Conservation (phyloP, 345 rosid genomes). For the Gossypium mustelinum region DNA sequence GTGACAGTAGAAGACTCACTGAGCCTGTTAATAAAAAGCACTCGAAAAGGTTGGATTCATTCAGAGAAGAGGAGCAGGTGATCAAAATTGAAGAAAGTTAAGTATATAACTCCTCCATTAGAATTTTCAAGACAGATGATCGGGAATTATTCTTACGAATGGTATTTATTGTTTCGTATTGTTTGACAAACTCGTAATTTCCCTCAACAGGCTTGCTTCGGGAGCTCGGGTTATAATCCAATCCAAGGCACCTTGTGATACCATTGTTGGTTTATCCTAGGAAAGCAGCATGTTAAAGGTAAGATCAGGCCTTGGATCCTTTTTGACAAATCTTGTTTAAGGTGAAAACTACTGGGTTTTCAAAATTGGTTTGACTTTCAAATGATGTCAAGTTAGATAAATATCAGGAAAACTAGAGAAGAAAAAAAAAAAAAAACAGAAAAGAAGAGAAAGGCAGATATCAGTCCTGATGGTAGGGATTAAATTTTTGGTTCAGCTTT, state of each 20-base stretch:
- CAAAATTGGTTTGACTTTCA: slow-evolving; percentile 28
- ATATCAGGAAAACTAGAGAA: slow-evolving; percentile 20
- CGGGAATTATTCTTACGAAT: not conserved
- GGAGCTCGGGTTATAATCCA: slow-evolving; percentile 96
- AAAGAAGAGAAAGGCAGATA: slow-evolving; percentile 22
- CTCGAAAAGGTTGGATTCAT: slow-evolving; percentile 48
- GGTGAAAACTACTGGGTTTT: not conserved
- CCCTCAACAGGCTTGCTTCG: slow-evolving; percentile 86
- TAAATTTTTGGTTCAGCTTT: slow-evolving; percentile 20
- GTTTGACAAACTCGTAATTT: slow-evolving; percentile 13
- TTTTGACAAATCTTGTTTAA: not conserved
- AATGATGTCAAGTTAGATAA: slow-evolving; percentile 20
- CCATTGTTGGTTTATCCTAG: slow-evolving; percentile 33
- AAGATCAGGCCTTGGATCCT: not conserved
- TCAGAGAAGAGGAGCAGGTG: slow-evolving; percentile 65
- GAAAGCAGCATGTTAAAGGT: slow-evolving; percentile 13
- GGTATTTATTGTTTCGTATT: not conserved
- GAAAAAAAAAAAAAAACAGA: not conserved
- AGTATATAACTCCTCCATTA: slow-evolving; percentile 29
- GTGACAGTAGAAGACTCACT: slow-evolving; percentile 52
- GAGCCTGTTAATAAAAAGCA: slow-evolving; percentile 40
- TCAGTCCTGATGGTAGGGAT: slow-evolving; percentile 2
- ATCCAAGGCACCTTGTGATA: slow-evolving; percentile 48
- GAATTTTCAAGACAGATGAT: not conserved
- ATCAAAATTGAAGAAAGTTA: slow-evolving; percentile 91